Evolutionary conservation across 495 filamentous ascomycete species (phyloP), one percentile per base, ranked within the genome.

Genomic region (Hyaloscypha hepaticicola): DNA sequence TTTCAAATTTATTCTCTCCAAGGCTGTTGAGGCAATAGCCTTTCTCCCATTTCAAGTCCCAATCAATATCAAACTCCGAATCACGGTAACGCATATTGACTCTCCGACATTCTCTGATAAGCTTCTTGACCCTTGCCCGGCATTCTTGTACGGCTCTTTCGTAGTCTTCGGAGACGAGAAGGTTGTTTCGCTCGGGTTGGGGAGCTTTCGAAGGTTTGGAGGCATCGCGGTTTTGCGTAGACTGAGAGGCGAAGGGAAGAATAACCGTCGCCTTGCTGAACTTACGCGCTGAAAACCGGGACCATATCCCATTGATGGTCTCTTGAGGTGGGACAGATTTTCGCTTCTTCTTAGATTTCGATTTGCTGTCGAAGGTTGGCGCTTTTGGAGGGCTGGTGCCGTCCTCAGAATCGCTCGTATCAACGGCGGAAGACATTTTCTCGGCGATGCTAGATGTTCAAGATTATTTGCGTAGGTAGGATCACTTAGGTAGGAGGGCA

Each of bases 71-170:
- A 72, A 97, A 97, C 74, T 94, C 87, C 25, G 89, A 84, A 76
- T 98, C 94, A 1, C 90, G 85, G 70, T 96, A 98, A 73, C 94
- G 96, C 73, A 91, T 88, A 73, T 98, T 97, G 60, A 96, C 80
- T 16, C 90, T 82, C 28, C 85, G 79, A 75, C 92, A 97, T 75
- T 96, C 92, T 66, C 82, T 86, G 14, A 89, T 83, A 71, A 97
- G 96, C 70, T 92, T 89, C 49, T 85, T 85, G 3, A 97, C 93
- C 57, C 91, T 91, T 51, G 80, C 80, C 61, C 77, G 75, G 75
- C 94, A 97, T 59, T 86, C 82, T 6, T 79, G 80, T 24, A 80
- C 83, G 1, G 91, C 92, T 69, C 93, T 84, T 52, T 93, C 67
- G 50, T 57, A 72, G 49, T 65, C 89, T 48, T 84, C 83, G 16